A percentile compares a stretch with the other conserved stretches of the same genome.
Evolutionary conservation across 345 rosid species (phyloP).

Genomic region (Dimocarpus longan): DNA sequence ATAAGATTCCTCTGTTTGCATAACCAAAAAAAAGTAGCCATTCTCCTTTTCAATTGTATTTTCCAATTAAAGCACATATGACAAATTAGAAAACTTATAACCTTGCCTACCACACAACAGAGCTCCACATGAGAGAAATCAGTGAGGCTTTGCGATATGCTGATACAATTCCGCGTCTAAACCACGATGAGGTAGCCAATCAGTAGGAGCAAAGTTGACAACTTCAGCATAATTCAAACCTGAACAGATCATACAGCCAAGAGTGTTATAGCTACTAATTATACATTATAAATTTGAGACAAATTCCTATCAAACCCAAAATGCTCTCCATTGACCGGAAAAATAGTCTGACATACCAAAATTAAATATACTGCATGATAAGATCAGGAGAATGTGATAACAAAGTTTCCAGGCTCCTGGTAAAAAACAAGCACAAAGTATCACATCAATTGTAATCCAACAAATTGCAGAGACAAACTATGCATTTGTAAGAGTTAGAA

Average conservation of each 20-base stretch:
- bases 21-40: no score
- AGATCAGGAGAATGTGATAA: conserved; percentile 93
- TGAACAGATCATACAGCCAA: neutral
- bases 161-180: no score
- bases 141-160: no score
- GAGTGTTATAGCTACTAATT: conserved; percentile 3
- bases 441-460: neutral
- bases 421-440: conserved; percentile 29
- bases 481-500: conserved; percentile 6
- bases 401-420: conserved; percentile 96
- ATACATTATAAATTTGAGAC: neutral
- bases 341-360: conserved; percentile 60
- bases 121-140: no score
- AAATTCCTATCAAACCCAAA: conserved; percentile 1
- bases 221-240: no score
- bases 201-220: no score
- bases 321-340: conserved; percentile 11
- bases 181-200: no score
- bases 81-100: no score
- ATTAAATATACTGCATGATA: conserved; percentile 94
- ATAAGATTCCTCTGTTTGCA: no score
- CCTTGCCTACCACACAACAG: no score
- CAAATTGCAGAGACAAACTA: neutral
- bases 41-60: no score
- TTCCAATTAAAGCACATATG: no score